Evolutionary conservation across 768 basidiomycete species (phyloP).

Genomic region (Mycena belliarum): DNA sequence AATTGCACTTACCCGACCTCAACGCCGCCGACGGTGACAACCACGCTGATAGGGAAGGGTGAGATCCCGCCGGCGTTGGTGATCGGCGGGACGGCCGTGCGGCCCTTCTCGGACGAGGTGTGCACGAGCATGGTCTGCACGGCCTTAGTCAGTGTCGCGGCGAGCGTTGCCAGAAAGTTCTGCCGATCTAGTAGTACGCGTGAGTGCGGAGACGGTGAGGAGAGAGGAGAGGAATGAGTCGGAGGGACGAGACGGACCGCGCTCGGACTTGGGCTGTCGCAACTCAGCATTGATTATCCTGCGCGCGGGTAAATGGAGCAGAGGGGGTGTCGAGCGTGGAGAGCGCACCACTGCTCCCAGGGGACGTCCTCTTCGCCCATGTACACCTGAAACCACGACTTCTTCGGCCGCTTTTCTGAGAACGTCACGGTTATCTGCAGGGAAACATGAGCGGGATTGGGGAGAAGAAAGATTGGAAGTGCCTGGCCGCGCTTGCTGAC

Average conservation of each 20-base stretch:
- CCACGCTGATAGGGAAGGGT: constrained; percentile 75
- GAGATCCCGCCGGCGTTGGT: constrained; percentile 77
- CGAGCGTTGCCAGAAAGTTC: constrained; percentile 59
- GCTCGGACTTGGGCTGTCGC: constrained; percentile 66
- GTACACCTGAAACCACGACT: constrained; percentile 75
- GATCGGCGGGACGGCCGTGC: constrained; percentile 75
- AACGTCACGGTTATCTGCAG: constrained; percentile 70
- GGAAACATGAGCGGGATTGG: background rate
- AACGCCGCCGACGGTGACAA: constrained; percentile 65
- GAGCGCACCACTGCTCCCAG: constrained; percentile 80
- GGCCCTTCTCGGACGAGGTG: constrained; percentile 77
- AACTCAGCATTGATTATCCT: constrained; percentile 84
- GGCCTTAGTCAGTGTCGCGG: constrained; percentile 62
- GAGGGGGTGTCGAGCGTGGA: background rate
- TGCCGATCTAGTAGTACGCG: constrained; percentile 36
- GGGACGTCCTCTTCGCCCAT: constrained; percentile 79
- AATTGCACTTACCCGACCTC: constrained; percentile 41
- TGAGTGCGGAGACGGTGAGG: background rate
- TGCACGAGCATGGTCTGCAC: constrained; percentile 72
- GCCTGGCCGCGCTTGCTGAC: constrained; percentile 72
- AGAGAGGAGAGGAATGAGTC: background rate
- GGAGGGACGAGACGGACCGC: constrained; percentile 39
- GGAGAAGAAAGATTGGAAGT: constrained; percentile 11
- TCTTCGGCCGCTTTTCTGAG: constrained; percentile 75
- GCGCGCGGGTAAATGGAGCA: background rate